Evolutionary conservation across 768 basidiomycete genomes (phyloP).

Genomic region (Xerocomus potaroensis): DNA sequence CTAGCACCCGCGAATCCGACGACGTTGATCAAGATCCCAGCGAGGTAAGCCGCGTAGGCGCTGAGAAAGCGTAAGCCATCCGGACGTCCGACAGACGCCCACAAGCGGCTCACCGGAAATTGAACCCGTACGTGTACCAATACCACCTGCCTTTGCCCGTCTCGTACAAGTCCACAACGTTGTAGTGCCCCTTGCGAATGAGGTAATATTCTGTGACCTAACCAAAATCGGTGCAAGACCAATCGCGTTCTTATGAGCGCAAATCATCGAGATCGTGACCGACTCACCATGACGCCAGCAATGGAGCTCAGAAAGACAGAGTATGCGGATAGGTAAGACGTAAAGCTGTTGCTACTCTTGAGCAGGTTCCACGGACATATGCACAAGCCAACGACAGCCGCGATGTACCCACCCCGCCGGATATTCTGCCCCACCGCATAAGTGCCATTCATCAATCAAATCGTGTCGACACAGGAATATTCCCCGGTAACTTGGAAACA

Average conservation of each 20-base stretch:
- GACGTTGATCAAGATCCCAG: slow-evolving; percentile 78
- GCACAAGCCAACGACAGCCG: slow-evolving; percentile 70
- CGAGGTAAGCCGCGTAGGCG: slow-evolving; percentile 62
- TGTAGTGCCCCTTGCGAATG: slow-evolving; percentile 64
- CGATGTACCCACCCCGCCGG: slow-evolving; percentile 78
- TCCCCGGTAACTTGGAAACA: slow-evolving; percentile 1
- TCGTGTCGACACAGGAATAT: background rate
- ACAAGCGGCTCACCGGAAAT: slow-evolving; percentile 48
- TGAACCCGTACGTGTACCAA: slow-evolving; percentile 69
- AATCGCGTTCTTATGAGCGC: background rate
- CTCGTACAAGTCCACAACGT: slow-evolving; percentile 68
- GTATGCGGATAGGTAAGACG: slow-evolving; percentile 78
- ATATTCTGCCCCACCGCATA: too few species aligned
- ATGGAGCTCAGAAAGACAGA: slow-evolving; percentile 80
- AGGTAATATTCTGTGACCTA: slow-evolving; percentile 79
- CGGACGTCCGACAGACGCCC: slow-evolving; percentile 2
- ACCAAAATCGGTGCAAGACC: background rate
- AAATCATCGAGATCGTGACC: background rate
- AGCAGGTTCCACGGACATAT: slow-evolving; percentile 78
- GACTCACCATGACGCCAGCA: slow-evolving; percentile 68
- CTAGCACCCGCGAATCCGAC: slow-evolving; percentile 78
- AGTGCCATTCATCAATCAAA: background rate
- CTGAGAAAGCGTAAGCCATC: slow-evolving; percentile 28
- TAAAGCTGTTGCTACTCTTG: slow-evolving; percentile 69
- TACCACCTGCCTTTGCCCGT: slow-evolving; percentile 60